Evolutionary conservation across 331 rosid genomes (phyloP).

Genomic region (Pyrus hybrid): DNA sequence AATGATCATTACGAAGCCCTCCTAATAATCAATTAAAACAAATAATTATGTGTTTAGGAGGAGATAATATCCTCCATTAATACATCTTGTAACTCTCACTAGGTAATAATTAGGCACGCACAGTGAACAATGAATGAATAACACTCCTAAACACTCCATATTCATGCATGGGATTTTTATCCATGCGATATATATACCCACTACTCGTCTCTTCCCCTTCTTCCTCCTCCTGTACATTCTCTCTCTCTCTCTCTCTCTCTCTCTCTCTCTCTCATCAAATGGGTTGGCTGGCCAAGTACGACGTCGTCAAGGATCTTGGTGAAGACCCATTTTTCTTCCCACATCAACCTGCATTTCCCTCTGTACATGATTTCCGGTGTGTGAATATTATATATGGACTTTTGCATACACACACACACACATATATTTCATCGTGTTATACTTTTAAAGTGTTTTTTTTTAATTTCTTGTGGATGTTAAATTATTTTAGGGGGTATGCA

Average conservation of each 20-base stretch:
- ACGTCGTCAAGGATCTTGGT: not conserved
- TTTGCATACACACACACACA: not conserved
- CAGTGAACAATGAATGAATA: not conserved
- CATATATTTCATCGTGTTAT: not conserved
- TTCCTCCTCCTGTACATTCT: not conserved
- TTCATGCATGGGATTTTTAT: not conserved
- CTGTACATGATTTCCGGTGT: conserved; percentile 22
- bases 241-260: not conserved
- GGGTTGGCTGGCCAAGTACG: conserved; percentile 16
- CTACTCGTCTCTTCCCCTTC: conserved; percentile 10
- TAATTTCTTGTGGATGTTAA: not conserved
- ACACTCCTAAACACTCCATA: too few species aligned
- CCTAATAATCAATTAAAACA: not conserved
- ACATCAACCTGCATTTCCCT: conserved; percentile 14
- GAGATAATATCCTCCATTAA: not conserved
- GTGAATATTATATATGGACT: too few species aligned
- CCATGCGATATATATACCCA: not conserved
- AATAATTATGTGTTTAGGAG: not conserved
- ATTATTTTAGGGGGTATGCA: conserved; percentile 1
- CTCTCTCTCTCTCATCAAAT: not conserved
- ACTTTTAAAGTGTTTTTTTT: too few species aligned
- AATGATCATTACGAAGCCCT: not conserved
- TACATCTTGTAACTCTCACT: not conserved
- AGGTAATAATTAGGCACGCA: not conserved
- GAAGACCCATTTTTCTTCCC: conserved; percentile 23